Percentiles rank a stretch among this genome's conserved stretches.
Conservation (phyloP, 441 rosid genomes). For the Metrosideros polymorpha region DNA sequence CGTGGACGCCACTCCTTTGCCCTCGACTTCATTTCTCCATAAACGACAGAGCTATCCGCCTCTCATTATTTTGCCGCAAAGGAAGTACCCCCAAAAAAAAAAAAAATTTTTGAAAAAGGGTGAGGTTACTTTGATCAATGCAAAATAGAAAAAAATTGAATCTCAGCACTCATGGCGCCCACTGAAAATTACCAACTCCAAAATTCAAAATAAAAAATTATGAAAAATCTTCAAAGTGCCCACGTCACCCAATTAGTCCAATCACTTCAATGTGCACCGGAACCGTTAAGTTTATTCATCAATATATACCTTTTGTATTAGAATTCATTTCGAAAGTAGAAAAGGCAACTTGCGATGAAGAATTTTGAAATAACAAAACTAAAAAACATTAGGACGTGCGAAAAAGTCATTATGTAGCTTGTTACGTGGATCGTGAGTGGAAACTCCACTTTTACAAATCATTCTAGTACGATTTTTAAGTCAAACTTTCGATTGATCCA, state of each 20-base stretch:
- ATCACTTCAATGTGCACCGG: neutral
- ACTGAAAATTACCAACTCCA: neutral
- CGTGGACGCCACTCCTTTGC: conserved; percentile 12
- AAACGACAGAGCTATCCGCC: neutral
- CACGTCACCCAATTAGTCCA: neutral
- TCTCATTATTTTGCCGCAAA: neutral
- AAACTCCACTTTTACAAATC: neutral
- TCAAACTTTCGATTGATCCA: neutral
- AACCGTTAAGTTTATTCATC: neutral
- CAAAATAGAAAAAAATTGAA: neutral
- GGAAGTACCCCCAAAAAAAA: neutral
- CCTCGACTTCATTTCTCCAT: neutral
- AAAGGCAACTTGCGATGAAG: neutral
- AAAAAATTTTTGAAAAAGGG: too few relatives aligned
- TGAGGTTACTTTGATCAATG: too few relatives aligned
- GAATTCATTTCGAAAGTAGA: neutral
- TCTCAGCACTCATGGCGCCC: neutral
- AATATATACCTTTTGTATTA: neutral
- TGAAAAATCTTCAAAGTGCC: neutral
- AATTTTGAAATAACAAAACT: neutral
- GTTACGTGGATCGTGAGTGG: neutral
- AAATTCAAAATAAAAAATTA: neutral
- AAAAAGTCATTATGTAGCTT: neutral
- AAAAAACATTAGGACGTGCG: neutral
- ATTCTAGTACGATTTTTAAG: neutral